These are phyloP conservation scores for Chytriomyces confervae DNA, from an alignment of 192 early-diverging fungal species.

Conservation along the genomic window DNA sequence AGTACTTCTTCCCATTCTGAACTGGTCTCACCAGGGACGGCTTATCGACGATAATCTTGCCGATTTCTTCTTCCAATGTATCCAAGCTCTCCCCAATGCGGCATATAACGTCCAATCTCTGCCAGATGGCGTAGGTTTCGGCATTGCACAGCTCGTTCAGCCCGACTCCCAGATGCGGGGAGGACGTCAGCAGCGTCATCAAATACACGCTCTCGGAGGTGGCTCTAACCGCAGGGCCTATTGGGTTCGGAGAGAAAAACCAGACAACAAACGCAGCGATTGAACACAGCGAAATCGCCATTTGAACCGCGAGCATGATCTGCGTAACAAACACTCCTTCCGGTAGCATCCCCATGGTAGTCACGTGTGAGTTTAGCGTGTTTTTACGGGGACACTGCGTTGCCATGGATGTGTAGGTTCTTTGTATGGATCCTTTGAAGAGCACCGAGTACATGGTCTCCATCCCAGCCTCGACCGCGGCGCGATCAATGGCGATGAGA, in stretches of 20 bases:
- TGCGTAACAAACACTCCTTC: constrained; percentile 2
- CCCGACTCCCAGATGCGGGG: constrained; percentile 19
- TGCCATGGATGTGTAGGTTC: constrained; percentile 15
- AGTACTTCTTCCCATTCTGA: constrained; percentile 10
- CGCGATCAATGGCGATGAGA: constrained; percentile 24
- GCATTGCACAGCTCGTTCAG: constrained; percentile 30
- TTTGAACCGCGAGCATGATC: constrained; percentile 9
- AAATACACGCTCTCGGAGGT: constrained; percentile 23
- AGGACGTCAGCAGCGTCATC: constrained; percentile 30
- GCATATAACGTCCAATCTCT: constrained; percentile 24
- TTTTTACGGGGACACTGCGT: constrained; percentile 11
- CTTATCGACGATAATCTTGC: constrained; percentile 34
- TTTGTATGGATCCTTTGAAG: constrained; percentile 18
- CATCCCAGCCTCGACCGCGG: constrained; percentile 30
- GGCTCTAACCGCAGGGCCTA: constrained; percentile 22
- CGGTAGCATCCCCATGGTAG: neutral
- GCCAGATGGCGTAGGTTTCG: constrained; percentile 33
- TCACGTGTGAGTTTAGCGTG: constrained; percentile 11
- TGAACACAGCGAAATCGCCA: constrained; percentile 1
- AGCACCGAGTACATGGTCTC: constrained; percentile 37
- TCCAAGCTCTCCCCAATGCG: constrained; percentile 30
- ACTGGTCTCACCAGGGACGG: constrained; percentile 4
- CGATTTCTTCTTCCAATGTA: constrained; percentile 22
- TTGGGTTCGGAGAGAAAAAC: constrained; percentile 18
- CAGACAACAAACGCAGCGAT: constrained; percentile 14